phyloP scores from a whole-genome alignment of 306 rosid genomes.

The Coriaria nepalensis region DNA sequence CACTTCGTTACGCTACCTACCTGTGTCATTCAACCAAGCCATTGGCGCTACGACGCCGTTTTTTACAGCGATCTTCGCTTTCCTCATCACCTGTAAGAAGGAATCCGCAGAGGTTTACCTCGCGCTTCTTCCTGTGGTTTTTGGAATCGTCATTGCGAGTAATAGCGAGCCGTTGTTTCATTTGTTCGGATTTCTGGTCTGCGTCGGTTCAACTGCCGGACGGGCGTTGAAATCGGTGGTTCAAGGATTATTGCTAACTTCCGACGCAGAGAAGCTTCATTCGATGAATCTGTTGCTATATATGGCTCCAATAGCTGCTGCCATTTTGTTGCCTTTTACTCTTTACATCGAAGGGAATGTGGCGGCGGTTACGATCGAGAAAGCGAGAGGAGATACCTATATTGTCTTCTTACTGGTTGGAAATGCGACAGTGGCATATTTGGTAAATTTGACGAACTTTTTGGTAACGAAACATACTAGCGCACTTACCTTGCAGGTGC shows the following conservation, averaged over 20 bases:
- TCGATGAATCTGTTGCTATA: conserved; percentile 83
- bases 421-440: conserved; percentile 85
- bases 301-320: conserved; percentile 85
- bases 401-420: conserved; percentile 55
- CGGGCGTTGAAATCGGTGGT: conserved; percentile 83
- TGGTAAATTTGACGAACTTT: conserved; percentile 83
- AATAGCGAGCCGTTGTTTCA: conserved; percentile 79
- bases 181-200: conserved; percentile 61
- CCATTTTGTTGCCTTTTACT: conserved; percentile 56
- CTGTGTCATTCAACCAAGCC: conserved; percentile 83
- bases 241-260: conserved; percentile 62
- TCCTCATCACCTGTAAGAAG: conserved; percentile 55
- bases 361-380: conserved; percentile 32
- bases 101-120: conserved; percentile 62
- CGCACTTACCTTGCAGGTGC: conserved; percentile 77
- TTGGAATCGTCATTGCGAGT: conserved; percentile 66
- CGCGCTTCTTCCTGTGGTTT: conserved; percentile 69
- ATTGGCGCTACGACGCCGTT: conserved; percentile 92
- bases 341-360: conserved; percentile 80
- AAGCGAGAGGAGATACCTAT: conserved; percentile 40
- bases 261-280: conserved; percentile 83
- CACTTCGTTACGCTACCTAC: conserved; percentile 75
- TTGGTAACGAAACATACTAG: conserved; percentile 87
- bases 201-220: conserved; percentile 81
- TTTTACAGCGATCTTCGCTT: conserved; percentile 76